Percentiles rank a stretch among this genome's conserved stretches.
phyloP scores from a whole-genome alignment of 805 yeast species.

The Kazachstania martiniae region DNA sequence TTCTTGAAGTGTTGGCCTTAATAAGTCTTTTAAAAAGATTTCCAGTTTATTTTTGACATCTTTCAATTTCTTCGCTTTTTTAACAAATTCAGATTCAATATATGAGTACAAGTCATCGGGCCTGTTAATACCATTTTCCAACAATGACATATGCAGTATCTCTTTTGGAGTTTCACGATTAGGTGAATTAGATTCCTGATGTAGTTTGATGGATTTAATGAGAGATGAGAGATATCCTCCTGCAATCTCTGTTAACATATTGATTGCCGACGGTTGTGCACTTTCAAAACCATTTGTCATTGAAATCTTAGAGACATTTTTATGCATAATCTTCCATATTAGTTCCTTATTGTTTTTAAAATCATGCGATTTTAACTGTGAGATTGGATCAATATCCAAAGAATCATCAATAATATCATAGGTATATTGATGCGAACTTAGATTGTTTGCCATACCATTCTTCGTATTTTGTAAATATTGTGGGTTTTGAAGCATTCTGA shows the following conservation, averaged over 20 bases:
- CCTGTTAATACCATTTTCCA: constrained; percentile 79
- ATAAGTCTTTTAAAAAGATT: constrained; percentile 60
- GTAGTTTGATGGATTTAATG: constrained; percentile 57
- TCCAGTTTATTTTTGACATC: constrained; percentile 63
- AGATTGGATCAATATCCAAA: constrained; percentile 71
- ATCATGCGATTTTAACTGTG: constrained; percentile 65
- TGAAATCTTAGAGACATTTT: constrained; percentile 63
- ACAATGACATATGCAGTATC: constrained; percentile 50
- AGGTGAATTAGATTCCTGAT: constrained; percentile 47
- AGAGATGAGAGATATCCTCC: constrained; percentile 69
- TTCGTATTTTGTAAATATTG: constrained; percentile 11
- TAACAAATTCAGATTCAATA: constrained; percentile 58
- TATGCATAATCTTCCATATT: constrained; percentile 54
- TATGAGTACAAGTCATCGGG: constrained; percentile 68
- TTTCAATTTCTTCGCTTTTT: constrained; percentile 56
- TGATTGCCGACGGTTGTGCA: constrained; percentile 66
- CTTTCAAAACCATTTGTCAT: constrained; percentile 92
- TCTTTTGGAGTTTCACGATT: constrained; percentile 27
- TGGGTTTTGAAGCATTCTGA: constrained; percentile 70
- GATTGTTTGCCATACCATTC: constrained; percentile 7
- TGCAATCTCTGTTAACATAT: constrained; percentile 72
- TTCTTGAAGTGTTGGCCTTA: constrained; percentile 70
- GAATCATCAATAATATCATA: constrained; percentile 43
- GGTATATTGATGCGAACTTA: constrained; percentile 17
- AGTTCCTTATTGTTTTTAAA: constrained; percentile 40